Conservation (phyloP, 768 basidiomycete species). For the Lentinula detonsa region DNA sequence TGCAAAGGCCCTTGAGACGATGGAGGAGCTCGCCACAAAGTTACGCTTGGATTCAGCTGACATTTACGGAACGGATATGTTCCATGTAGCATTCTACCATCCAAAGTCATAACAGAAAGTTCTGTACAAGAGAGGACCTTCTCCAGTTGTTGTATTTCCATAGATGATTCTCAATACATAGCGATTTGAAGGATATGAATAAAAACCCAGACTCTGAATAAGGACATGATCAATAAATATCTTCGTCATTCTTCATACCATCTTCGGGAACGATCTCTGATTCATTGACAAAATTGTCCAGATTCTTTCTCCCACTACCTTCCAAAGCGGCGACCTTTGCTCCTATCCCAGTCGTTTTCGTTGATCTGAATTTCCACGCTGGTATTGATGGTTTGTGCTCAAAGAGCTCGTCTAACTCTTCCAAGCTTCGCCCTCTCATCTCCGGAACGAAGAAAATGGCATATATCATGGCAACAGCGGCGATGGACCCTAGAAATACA, state of each 20-base stretch:
- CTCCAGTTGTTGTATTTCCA: too few species aligned
- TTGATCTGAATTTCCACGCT: constrained; percentile 4
- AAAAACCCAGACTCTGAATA: too few species aligned
- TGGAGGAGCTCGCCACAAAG: background rate
- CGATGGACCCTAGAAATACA: background rate
- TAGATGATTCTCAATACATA: too few species aligned
- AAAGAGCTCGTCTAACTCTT: constrained; percentile 5
- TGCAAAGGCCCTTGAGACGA: background rate
- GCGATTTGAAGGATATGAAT: too few species aligned
- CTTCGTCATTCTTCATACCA: background rate
- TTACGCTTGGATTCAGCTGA: too few species aligned
- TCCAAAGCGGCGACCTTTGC: constrained; percentile 3
- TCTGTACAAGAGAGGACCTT: too few species aligned
- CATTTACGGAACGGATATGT: too few species aligned
- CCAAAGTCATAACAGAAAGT: too few species aligned
- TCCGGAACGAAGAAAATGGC: constrained; percentile 6
- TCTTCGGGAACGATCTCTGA: background rate
- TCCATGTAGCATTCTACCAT: too few species aligned
- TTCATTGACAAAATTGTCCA: background rate
- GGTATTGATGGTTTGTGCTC: background rate
- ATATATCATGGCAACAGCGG: constrained; percentile 4
- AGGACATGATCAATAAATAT: background rate
- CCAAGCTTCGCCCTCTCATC: constrained; percentile 1
- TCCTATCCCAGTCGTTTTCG: constrained; percentile 1
- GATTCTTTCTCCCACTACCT: background rate